phyloP scores from a whole-genome alignment of 257 asterid species.

The Coffea canephora region DNA sequence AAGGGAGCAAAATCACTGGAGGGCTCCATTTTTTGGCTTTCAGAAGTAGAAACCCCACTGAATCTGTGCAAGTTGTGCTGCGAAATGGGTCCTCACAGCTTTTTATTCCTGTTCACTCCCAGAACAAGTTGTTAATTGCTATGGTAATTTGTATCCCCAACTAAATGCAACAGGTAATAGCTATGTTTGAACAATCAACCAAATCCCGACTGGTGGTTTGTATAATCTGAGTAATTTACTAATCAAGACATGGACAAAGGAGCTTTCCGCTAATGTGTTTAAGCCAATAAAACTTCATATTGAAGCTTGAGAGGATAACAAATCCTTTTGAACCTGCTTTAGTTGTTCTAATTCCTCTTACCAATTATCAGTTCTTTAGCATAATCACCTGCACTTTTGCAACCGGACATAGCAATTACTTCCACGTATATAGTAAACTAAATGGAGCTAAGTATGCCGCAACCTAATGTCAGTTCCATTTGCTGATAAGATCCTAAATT shows the following conservation, averaged over 20 bases:
- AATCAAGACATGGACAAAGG: no score
- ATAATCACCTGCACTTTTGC: background rate
- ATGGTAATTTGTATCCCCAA: no score
- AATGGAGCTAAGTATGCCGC: background rate
- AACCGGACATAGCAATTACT: background rate
- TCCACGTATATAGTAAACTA: background rate
- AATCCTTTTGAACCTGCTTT: background rate
- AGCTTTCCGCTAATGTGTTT: no score
- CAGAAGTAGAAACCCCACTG: background rate
- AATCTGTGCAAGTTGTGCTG: background rate
- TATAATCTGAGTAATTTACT: no score
- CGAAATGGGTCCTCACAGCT: background rate
- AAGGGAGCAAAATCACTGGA: background rate
- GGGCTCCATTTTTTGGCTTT: background rate
- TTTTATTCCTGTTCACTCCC: no score
- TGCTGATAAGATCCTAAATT: background rate
- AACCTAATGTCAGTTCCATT: background rate
- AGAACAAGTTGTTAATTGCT: no score
- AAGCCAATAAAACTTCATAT: no score
- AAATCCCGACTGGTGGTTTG: no score
- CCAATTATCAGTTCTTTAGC: no score
- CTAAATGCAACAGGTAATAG: no score
- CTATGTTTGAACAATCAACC: no score
- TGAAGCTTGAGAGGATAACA: background rate
- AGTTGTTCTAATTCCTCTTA: no score